These are phyloP conservation scores for Atractiella rhizophila DNA, from an alignment of 768 basidiomycete genomes.

Conservation along the genomic window DNA sequence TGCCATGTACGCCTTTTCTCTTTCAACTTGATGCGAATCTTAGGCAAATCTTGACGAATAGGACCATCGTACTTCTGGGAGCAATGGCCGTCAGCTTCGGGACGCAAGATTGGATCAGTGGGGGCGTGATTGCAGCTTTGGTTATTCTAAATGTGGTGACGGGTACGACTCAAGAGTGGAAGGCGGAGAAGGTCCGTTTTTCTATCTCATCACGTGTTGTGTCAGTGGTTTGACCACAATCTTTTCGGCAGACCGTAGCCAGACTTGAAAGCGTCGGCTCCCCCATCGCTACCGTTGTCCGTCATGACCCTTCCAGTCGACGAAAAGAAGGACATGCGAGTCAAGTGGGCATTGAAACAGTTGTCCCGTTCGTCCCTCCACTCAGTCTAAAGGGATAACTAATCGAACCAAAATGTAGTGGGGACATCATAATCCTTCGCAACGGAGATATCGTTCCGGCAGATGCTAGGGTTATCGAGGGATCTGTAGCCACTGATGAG, in stretches of 20 bases:
- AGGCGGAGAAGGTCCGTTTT: constrained; percentile 5
- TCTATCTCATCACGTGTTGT: background rate
- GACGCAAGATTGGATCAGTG: constrained; percentile 30
- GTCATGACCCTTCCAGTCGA: constrained; percentile 9
- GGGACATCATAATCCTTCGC: constrained; percentile 23
- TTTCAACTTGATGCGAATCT: too few relatives aligned
- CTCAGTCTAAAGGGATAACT: too few relatives aligned
- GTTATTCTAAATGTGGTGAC: constrained; percentile 7
- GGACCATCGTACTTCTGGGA: constrained; percentile 17
- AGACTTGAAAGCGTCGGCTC: constrained; percentile 23
- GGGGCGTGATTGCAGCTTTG: constrained; percentile 9
- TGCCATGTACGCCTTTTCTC: too few relatives aligned
- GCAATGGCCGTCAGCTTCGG: constrained; percentile 30
- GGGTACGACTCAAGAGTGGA: constrained; percentile 2
- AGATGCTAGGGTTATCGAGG: constrained; percentile 21
- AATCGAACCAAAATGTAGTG: constrained; percentile 4
- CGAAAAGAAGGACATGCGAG: constrained; percentile 5
- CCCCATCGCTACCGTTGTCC: constrained; percentile 22
- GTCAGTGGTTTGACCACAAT: too few relatives aligned
- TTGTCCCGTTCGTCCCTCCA: constrained; percentile 19
- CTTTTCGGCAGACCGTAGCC: constrained; percentile 25
- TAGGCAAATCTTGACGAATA: too few relatives aligned
- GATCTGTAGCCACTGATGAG: constrained; percentile 24
- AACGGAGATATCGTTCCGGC: constrained; percentile 26
- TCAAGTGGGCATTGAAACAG: constrained; percentile 17